Base-by-base conservation (phyloP, 163 green algal genomes). In the Scenedesmus sp. region DNA sequence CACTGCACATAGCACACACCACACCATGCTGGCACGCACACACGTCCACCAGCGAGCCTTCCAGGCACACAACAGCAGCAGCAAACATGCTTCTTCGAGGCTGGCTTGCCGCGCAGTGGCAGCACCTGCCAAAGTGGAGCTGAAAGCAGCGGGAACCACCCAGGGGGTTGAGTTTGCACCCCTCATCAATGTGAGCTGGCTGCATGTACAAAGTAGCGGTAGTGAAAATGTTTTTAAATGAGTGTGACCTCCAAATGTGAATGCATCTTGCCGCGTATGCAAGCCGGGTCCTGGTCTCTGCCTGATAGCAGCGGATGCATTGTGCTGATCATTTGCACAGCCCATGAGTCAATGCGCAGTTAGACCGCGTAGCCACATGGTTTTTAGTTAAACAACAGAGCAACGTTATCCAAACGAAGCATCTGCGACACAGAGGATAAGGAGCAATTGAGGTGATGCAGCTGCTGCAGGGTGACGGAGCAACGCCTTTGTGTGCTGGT, bases 171-270 rank as follows among this genome's bases (percentile, higher is more conserved):
- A 57, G 54, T 76, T 92, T 7, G 56, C 88, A 18, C 88, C 88
- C 4, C 60, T 92, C n/a, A 92, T 92, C 13, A 92, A 88, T 60
- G 87, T 91, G 60, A 91, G 67, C 26, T 16, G 16, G 9, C 8
- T 84, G 76, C 76, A 34, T 84, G 76, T 83, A 56, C 59, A 8
- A 10, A 8, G 59, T 64, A 64, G 59, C 59, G 8, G 59, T 70
- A 15, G 9, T 70, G 9, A 70, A 46, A 46, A 46, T 46, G 34
- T 46, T 46, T 46, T 46, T 46, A 46, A 46, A 46, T 46, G 34
- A 64, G 2, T 10, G 8, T 9, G 9, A 15, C 59, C 59, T 15
- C 59, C 59, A 64, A 64, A 64, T 64, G 59, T 64, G 59, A 10
- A 9, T 64, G 9, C 9, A 26, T 83, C 13, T 83, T 56, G 74